These are phyloP conservation scores for Quercus mongolica DNA, from an alignment of 306 rosid genomes.

Conservation along the genomic window DNA sequence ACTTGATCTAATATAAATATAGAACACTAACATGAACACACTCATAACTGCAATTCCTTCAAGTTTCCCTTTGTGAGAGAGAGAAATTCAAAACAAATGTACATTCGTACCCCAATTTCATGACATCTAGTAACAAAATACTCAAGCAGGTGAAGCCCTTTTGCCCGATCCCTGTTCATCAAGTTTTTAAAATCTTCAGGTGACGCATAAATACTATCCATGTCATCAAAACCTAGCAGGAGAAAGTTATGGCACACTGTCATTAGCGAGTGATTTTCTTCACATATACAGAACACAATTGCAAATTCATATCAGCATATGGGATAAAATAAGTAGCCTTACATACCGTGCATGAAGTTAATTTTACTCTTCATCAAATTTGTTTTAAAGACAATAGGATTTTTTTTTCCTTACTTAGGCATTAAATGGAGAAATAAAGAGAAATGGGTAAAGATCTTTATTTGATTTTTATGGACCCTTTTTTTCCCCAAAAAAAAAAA, in stretches of 20 bases:
- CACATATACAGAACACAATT: background rate
- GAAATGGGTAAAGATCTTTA: background rate
- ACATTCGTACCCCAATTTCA: slow-evolving; percentile 68
- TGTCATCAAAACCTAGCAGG: slow-evolving; percentile 70
- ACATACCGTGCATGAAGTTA: background rate
- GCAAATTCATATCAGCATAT: slow-evolving; percentile 2
- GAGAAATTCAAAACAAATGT: background rate
- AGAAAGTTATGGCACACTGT: slow-evolving; percentile 1
- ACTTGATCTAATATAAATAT: background rate
- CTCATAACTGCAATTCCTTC: background rate
- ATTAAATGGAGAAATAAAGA: background rate
- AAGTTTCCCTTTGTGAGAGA: background rate
- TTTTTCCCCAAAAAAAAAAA: no score
- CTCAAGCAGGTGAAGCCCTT: slow-evolving; percentile 77
- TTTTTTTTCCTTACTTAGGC: background rate
- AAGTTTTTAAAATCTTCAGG: slow-evolving; percentile 70
- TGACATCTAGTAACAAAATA: slow-evolving; percentile 79
- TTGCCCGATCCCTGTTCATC: slow-evolving; percentile 45
- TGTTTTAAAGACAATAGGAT: background rate
- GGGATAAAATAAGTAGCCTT: background rate
- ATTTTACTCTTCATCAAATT: background rate
- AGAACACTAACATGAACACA: background rate
- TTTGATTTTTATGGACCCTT: background rate
- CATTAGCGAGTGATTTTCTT: slow-evolving; percentile 8
- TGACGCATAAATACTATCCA: slow-evolving; percentile 82